phyloP scores from a whole-genome alignment of 768 basidiomycete species.

The Termitomyces sp. region DNA sequence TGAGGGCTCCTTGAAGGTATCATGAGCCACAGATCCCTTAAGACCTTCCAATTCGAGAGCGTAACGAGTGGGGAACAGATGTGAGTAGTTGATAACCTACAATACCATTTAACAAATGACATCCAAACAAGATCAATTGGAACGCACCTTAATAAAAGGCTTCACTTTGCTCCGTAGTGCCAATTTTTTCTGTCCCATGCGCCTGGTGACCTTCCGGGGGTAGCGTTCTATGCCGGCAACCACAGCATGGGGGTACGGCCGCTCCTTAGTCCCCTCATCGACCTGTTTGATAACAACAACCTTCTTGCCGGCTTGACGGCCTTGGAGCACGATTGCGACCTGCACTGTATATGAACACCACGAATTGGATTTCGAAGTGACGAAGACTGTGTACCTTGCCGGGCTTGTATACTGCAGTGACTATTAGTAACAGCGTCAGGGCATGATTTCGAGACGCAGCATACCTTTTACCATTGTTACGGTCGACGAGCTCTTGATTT shows the following conservation, averaged over 20 bases:
- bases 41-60: constrained; percentile 92
- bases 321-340: constrained; percentile 97
- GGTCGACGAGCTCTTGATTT: constrained; percentile 38
- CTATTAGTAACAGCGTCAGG: constrained; percentile 11
- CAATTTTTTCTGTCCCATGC: constrained; percentile 96
- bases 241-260: constrained; percentile 95
- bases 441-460: constrained; percentile 12
- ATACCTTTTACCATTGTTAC: constrained; percentile 58
- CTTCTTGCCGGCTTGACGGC: constrained; percentile 99
- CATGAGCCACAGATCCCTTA: constrained; percentile 77
- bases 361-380: not conserved
- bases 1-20: constrained; percentile 97
- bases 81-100: constrained; percentile 94
- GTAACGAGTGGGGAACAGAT: constrained; percentile 99
- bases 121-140: not conserved
- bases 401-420: constrained; percentile 77
- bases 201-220: constrained; percentile 95
- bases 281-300: constrained; percentile 97
- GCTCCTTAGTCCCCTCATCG: constrained; percentile 95
- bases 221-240: constrained; percentile 98
- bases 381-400: constrained; percentile 62
- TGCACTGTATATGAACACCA: constrained; percentile 21
- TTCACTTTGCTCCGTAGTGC: constrained; percentile 93
- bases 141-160: constrained; percentile 96
- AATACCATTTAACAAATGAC: not conserved